Evolutionary conservation across 257 asterid species (phyloP), one percentile per base, ranked within the genome.

Genomic region (Solanum bulbocastanum): DNA sequence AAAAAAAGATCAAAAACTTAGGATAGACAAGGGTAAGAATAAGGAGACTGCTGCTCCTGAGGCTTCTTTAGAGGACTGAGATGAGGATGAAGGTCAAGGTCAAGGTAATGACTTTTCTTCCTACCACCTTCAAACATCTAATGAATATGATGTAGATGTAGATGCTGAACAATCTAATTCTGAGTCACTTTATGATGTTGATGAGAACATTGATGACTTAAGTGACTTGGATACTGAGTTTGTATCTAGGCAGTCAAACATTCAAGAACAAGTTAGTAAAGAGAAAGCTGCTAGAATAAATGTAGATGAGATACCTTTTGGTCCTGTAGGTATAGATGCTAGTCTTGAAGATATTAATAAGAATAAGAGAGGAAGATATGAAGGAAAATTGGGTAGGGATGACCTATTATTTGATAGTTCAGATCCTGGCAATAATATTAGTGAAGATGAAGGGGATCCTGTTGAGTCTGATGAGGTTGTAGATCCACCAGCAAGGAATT

Each of bases 31-130:
- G 8, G 23, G 2, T 16, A 71, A 71, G 1, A 16, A 15, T 3
- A 32, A 32, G 16, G 14, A 71, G n/a, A 4, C 0, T 3, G 4
- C 0, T 71, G n/a, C n/a, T 56, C n/a, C 4, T 56, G n/a, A 56
- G 10, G 65, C 2, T 56, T 56, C n/a, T 18, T 56, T 56, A 18
- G 3, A 32, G 5, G 78, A 66, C 10, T 25, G 27, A 5, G 20
- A 74, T 35, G 16, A 73, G 20, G 16, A 5, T 18, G 81, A 18
- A 35, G n/a, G 0, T 18, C 10, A 56, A 18, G 65, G 62, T 52
- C 10, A 52, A 8, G 16, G 30, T 36, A 73, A 73, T 73, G 16
- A 35, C 18, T 73, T 73, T 23, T 73, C 30, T 18, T 73, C 30
- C 46, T 73, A 73, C 9, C 46, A 20, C 27, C 30, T 73, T 35